Base-by-base conservation (phyloP, 1,139 yeast genomes). In the Debaryomyces fabryi region DNA sequence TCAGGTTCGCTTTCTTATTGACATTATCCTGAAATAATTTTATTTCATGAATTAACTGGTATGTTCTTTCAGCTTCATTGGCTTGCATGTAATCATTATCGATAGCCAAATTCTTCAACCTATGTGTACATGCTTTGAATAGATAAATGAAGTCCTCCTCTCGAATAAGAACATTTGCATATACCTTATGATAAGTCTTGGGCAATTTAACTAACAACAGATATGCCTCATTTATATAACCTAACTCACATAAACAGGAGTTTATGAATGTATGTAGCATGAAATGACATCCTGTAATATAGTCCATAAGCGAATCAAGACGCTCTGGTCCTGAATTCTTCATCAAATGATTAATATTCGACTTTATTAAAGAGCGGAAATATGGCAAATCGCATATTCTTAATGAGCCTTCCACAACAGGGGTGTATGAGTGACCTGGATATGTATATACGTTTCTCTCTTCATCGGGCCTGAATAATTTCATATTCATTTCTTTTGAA, bases 371-470 rank as follows among this genome's bases (percentile, higher is more conserved):
- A 3, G 44, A 44, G 20, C 53, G 50, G 50, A 74, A 72, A 3
- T 50, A 42, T 0, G 78, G 78, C 32, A 73, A 55, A 49, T 74
- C 79, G 4, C 56, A 53, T 0, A 62, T 51, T 10, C 48, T 49
- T 2, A 75, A 27, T 0, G 57, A 50, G 0, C 74, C 77, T 25
- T 62, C 58, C 4, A 74, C 48, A 3, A 70, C 51, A 4, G 71
- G 65, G 40, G 54, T 52, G 24, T 64, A 60, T 5, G 52, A 49
- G 7, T 58, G 53, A 6, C 55, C 58, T 2, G 62, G 60, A 2
- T 58, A 51, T 0, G 66, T 52, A 49, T 69, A 70, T 2, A 64
- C 60, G 46, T 71, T 71, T 45, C 64, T 54, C 36, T 63, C 69
- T 13, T 58, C 56, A 2, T 61, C 53, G 0, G 78, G 78, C 25